A percentile compares a stretch with the other conserved stretches of the same genome.
Evolutionary conservation across 2,329 filamentous ascomycete genomes (phyloP).

Genomic region (Pseudogymnoascus sp.): DNA sequence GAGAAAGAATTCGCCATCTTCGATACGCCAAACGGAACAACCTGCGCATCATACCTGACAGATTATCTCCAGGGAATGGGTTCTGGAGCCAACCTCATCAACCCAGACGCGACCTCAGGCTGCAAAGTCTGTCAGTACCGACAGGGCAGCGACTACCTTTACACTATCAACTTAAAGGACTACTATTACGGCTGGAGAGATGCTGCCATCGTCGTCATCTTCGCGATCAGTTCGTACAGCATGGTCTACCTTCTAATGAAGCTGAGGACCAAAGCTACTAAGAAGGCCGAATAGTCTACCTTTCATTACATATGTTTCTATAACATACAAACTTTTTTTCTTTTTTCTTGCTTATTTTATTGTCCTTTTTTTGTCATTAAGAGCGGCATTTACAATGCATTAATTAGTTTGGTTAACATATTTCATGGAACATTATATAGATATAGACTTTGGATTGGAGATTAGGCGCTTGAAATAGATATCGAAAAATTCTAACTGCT

Average conservation of each 20-base stretch:
- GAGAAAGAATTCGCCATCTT: conserved; percentile 40
- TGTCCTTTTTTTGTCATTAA: conserved; percentile 20
- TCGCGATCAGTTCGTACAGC: conserved; percentile 34
- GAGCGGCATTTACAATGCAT: background rate
- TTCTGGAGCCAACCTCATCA: conserved; percentile 41
- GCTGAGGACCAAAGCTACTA: conserved; percentile 38
- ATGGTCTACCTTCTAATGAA: conserved; percentile 41
- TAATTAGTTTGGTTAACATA: background rate
- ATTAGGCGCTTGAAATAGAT: background rate
- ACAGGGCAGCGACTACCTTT: conserved; percentile 51
- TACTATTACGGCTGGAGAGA: conserved; percentile 61
- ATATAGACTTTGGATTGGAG: background rate
- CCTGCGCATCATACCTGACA: conserved; percentile 49
- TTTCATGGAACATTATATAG: conserved; percentile 11
- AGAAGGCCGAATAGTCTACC: conserved; percentile 30
- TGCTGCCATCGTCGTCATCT: conserved; percentile 41
- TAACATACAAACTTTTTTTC: conserved; percentile 49
- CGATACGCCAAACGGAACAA: conserved; percentile 31
- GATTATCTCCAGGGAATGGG: conserved; percentile 36
- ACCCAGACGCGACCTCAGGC: conserved; percentile 45
- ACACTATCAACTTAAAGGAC: conserved; percentile 48
- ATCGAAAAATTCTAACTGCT: background rate
- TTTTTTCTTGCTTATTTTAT: conserved; percentile 30
- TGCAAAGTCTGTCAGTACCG: conserved; percentile 56
- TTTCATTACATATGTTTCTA: conserved; percentile 28